Evolutionary conservation across 495 filamentous ascomycete species (phyloP).

Genomic region (Aspergillus conjunctus): DNA sequence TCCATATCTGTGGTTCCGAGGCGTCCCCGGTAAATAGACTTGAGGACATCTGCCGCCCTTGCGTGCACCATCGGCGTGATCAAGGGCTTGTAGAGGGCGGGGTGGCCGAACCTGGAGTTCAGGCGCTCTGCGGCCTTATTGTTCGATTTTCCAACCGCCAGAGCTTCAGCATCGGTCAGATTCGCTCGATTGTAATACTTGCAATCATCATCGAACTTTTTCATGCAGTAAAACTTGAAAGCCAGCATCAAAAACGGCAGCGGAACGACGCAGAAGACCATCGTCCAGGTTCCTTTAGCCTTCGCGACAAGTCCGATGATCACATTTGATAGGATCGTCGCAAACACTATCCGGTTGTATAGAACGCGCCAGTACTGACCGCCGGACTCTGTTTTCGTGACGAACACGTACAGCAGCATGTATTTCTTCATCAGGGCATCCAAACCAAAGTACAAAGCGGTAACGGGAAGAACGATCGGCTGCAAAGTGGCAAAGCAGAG

Average conservation of each 20-base stretch:
- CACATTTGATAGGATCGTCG: constrained; percentile 73
- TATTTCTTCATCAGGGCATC: constrained; percentile 96
- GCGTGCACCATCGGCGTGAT: constrained; percentile 96
- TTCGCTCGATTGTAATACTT: constrained; percentile 72
- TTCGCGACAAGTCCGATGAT: constrained; percentile 75
- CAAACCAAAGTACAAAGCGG: constrained; percentile 84
- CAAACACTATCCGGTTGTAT: constrained; percentile 91
- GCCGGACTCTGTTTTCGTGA: constrained; percentile 94
- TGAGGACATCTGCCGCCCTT: constrained; percentile 79
- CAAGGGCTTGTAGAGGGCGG: constrained; percentile 83
- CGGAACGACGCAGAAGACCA: constrained; percentile 69
- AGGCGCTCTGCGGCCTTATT: constrained; percentile 70
- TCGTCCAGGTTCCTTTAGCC: constrained; percentile 56
- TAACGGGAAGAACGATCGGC: constrained; percentile 86
- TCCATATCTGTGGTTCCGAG: constrained; percentile 62
- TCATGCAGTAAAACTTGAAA: constrained; percentile 86
- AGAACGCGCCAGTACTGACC: constrained; percentile 91
- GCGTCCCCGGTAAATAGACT: constrained; percentile 77
- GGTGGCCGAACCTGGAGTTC: constrained; percentile 82
- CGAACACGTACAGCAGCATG: constrained; percentile 86
- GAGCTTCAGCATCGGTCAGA: constrained; percentile 57
- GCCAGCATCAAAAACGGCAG: constrained; percentile 76
- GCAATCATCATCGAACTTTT: constrained; percentile 72
- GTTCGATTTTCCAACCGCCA: constrained; percentile 47
- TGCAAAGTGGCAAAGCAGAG: constrained; percentile 85